Evolutionary conservation across 352 stramenopile species (phyloP).

Genomic region (Blastocystis sp.): DNA sequence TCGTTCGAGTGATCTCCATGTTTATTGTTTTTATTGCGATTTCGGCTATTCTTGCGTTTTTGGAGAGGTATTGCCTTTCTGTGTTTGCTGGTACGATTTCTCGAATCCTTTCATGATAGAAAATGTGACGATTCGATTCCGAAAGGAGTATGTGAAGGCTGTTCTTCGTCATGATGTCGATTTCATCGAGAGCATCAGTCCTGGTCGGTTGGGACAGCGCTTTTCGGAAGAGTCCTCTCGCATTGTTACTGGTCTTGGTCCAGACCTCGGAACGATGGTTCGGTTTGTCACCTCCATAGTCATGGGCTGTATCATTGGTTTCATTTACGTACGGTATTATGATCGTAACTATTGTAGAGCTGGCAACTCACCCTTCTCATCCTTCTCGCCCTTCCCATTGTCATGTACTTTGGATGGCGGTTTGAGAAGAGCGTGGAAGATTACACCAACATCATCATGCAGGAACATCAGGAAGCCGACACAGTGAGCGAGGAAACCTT

Average conservation of each 20-base stretch:
- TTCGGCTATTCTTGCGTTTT: neutral
- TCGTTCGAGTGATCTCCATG: neutral
- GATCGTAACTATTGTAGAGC: neutral
- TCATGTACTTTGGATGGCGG: slow-evolving; percentile 14
- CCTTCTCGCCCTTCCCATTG: slow-evolving; percentile 4
- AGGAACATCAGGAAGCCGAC: slow-evolving; percentile 62
- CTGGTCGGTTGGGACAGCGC: slow-evolving; percentile 29
- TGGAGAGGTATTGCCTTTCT: neutral
- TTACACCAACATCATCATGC: neutral
- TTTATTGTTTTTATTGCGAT: neutral
- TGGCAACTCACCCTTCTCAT: slow-evolving; percentile 26
- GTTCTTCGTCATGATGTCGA: slow-evolving; percentile 39
- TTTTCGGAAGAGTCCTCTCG: slow-evolving; percentile 34
- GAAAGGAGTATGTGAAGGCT: slow-evolving; percentile 8
- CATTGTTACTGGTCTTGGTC: slow-evolving; percentile 38
- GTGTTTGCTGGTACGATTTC: slow-evolving; percentile 1
- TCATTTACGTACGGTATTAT: slow-evolving; percentile 13
- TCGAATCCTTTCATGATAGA: neutral
- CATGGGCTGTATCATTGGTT: slow-evolving; percentile 5
- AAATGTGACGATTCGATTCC: slow-evolving; percentile 13
- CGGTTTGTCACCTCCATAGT: neutral
- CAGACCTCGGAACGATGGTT: slow-evolving; percentile 18
- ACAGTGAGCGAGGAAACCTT: slow-evolving; percentile 68
- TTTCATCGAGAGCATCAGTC: slow-evolving; percentile 44
- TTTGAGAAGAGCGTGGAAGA: neutral